These are phyloP conservation scores for Coemansia sp. DNA, from an alignment of 192 early-diverging fungal species.

Conservation along the genomic window DNA sequence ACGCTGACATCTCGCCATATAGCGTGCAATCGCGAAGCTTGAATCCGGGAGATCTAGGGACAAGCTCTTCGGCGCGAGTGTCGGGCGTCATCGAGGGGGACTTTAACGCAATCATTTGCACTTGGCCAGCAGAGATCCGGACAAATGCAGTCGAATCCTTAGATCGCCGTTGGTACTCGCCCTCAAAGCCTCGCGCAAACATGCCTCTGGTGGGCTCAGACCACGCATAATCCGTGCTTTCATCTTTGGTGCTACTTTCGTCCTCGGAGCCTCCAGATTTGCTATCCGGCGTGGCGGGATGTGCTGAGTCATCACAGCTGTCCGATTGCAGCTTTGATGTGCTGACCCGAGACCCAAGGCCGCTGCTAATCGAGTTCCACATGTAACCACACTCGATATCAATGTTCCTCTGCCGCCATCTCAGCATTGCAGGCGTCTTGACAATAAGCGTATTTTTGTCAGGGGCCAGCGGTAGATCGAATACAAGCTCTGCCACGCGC, in stretches of 20 bases:
- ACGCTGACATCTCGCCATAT: slow-evolving; percentile 55
- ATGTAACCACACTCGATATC: slow-evolving; percentile 43
- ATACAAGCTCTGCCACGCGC: slow-evolving; percentile 38
- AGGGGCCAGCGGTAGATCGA: slow-evolving; percentile 46
- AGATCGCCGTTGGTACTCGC: slow-evolving; percentile 18
- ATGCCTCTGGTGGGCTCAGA: slow-evolving; percentile 10
- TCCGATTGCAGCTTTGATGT: slow-evolving; percentile 9
- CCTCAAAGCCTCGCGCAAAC: slow-evolving; percentile 26
- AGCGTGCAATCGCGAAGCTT: slow-evolving; percentile 36
- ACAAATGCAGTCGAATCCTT: slow-evolving; percentile 53
- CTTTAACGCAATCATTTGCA: slow-evolving; percentile 40
- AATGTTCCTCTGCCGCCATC: slow-evolving; percentile 48
- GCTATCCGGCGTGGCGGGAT: neutral
- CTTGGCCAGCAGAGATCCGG: slow-evolving; percentile 24
- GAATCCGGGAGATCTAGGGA: slow-evolving; percentile 29
- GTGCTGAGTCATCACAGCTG: neutral
- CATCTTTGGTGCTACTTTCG: neutral
- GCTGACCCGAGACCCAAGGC: slow-evolving; percentile 19
- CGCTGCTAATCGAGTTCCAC: slow-evolving; percentile 48
- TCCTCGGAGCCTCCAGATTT: neutral
- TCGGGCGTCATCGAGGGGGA: slow-evolving; percentile 53
- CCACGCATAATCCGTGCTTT: slow-evolving; percentile 17
- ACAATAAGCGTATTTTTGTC: slow-evolving; percentile 22
- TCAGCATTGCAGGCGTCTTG: slow-evolving; percentile 39
- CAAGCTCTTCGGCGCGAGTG: slow-evolving; percentile 43